These are phyloP conservation scores for Jaapia argillacea DNA, from an alignment of 768 basidiomycete species.

Conservation along the genomic window DNA sequence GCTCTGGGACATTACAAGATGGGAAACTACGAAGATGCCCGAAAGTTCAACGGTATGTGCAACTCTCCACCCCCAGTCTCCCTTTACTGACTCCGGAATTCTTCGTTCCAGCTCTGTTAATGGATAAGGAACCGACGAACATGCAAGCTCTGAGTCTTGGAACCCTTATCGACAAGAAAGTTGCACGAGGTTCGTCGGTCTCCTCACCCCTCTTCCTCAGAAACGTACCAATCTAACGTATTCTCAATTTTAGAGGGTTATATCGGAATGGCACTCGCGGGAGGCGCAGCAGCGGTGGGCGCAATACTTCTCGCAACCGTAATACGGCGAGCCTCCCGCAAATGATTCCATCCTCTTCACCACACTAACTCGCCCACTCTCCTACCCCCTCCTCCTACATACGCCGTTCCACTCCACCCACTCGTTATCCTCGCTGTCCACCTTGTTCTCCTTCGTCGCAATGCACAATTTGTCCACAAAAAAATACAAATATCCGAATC, in stretches of 20 bases:
- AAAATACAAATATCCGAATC: no score
- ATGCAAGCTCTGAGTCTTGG: slow-evolving; percentile 84
- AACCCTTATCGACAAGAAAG: slow-evolving; percentile 78
- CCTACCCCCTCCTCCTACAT: no score
- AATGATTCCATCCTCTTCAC: no score
- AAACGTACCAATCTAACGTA: slow-evolving; percentile 1
- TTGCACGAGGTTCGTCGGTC: slow-evolving; percentile 56
- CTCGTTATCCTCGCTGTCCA: no score
- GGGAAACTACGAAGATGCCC: slow-evolving; percentile 88
- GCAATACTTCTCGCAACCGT: slow-evolving; percentile 64
- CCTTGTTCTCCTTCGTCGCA: no score
- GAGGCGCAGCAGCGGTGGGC: slow-evolving; percentile 81
- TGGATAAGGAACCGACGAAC: slow-evolving; percentile 90
- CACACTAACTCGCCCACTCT: no score
- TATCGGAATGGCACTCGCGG: slow-evolving; percentile 93
- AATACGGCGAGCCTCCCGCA: slow-evolving; percentile 73
- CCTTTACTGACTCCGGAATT: background rate
- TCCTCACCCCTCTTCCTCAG: background rate
- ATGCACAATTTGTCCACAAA: no score
- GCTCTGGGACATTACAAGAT: slow-evolving; percentile 96
- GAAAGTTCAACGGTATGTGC: slow-evolving; percentile 82
- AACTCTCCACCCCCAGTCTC: background rate
- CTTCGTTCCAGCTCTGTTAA: slow-evolving; percentile 50
- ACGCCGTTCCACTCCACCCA: no score
- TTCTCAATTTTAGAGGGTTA: slow-evolving; percentile 93